Evolutionary conservation across 1,284 basidiomycete genomes (phyloP), one percentile per base, ranked within the genome.

Genomic region (Phenoliferia sp.): DNA sequence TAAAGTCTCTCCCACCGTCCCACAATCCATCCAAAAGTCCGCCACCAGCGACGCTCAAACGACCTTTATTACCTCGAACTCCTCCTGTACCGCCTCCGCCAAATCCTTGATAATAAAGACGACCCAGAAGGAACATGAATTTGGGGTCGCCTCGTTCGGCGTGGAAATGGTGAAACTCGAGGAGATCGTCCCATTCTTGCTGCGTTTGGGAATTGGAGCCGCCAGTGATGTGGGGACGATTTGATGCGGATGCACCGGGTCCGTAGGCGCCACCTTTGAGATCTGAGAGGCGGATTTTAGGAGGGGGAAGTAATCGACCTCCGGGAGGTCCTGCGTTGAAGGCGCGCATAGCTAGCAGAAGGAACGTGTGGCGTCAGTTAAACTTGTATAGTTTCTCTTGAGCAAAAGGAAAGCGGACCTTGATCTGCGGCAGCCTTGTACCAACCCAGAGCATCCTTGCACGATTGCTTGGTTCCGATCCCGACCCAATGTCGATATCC

Each of bases 401-500:
- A 35, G 55, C 29, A 7, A 58, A 26, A 22, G 35, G 32, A 66
- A 62, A n/a, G 56, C 39, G 57, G 74, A 90, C 91, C 85, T 80
- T 90, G 86, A 71, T 91, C 88, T 16, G 93, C 90, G 0, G 92
- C 92, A 50, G 83, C 83, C 76, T 92, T 89, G 78, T 96, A 97
- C 88, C 90, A 96, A 31, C 86, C 85, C 57, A 93, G 80, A 3
- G 94, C 90, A 7, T 85, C 82, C 76, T 86, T 83, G 78, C 94
- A 97, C 74, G 88, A 87, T 77, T 80, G 79, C 62, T 87, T 83
- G 0, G 90, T 89, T 7, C 94, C 92, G 68, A 99, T 94, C 0
- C 96, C 96, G 32, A 89, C 88, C 90, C 92, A 96, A 77, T 94
- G 89, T n/a, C 94, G 86, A 79, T 95, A 98, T 0, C 88, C 96